Evolutionary conservation across 2,329 filamentous ascomycete species (phyloP).

Genomic region (Aspergillus floridensis): DNA sequence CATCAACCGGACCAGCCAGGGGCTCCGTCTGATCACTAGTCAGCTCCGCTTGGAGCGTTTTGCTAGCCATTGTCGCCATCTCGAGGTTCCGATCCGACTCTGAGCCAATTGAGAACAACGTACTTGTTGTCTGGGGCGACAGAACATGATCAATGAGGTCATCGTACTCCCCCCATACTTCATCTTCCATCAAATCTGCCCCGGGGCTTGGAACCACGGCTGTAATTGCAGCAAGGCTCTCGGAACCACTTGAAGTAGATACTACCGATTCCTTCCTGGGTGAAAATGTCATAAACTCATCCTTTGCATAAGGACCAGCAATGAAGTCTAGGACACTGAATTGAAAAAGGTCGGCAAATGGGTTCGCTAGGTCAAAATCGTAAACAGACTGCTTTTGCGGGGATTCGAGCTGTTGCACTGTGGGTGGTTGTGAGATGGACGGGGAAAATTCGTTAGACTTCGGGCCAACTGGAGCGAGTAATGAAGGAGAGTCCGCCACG

Average conservation of each 20-base stretch:
- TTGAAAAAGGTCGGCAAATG: slow-evolving; percentile 35
- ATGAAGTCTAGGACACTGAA: slow-evolving; percentile 31
- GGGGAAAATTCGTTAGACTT: slow-evolving; percentile 23
- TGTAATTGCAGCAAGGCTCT: slow-evolving; percentile 60
- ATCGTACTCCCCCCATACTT: slow-evolving; percentile 92
- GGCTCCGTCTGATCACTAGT: slow-evolving; percentile 17
- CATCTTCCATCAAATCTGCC: slow-evolving; percentile 71
- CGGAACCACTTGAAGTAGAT: slow-evolving; percentile 64
- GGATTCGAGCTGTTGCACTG: neutral
- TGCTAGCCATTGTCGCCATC: slow-evolving; percentile 39
- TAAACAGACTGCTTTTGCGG: neutral
- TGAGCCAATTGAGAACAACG: slow-evolving; percentile 14
- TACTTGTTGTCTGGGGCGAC: slow-evolving; percentile 40
- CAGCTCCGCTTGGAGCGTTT: slow-evolving; percentile 37
- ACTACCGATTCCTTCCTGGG: slow-evolving; percentile 69
- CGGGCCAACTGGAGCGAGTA: slow-evolving; percentile 29
- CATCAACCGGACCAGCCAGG: slow-evolving; percentile 19
- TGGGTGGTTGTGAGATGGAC: slow-evolving; percentile 18
- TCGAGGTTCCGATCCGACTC: slow-evolving; percentile 32
- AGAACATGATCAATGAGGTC: slow-evolving; percentile 75
- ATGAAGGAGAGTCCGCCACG: slow-evolving; percentile 43
- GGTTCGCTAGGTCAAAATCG: slow-evolving; percentile 29
- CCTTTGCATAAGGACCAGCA: slow-evolving; percentile 39
- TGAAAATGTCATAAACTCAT: slow-evolving; percentile 73
- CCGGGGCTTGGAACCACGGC: slow-evolving; percentile 63